Evolutionary conservation across 2,329 filamentous ascomycete species (phyloP), one percentile per base, ranked within the genome.

Genomic region (Epichloe coenophiala): DNA sequence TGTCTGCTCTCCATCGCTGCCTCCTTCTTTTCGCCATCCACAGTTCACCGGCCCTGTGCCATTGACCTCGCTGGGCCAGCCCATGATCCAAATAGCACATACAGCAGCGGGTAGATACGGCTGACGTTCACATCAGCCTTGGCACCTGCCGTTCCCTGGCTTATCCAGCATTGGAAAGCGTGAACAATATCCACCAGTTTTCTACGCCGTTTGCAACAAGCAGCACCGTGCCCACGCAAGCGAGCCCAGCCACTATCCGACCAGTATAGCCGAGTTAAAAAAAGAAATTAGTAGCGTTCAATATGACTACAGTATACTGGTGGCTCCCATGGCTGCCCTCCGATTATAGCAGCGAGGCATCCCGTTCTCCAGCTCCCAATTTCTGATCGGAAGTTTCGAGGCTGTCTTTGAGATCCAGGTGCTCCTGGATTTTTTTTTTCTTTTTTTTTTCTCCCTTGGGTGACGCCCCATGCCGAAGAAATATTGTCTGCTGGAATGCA

Each of bases 31-130:
- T 19, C 6, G 31, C 47, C 39, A 15, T 37, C 39, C 48, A 12
- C 37, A 17, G 42, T 17, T 23, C 35, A 23, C 23, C 23, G 27
- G 7, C 21, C 15, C 33, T 17, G 47, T 37, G 47, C 40, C 40
- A 49, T 49, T 49, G 47, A 44, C 47, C 47, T 43, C 47, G 27
- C 19, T 47, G 49, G 49, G 49, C 49, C 49, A 47, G 49, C 49
- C 44, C 49, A 42, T 17, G 40, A 51, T 51, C 49, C 49, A 47
- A 51, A 40, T 43, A 45, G 36, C 23, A 45, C 33, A 46, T 37
- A 27, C 37, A 15, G 49, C 19, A 42, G 41, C 23, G 41, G 41
- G 23, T 43, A 13, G 19, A 23, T 21, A 12, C 45, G 23, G 27
- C 9, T 7, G 8, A 21, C 42, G 36, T 8, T 31, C 37, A 9